Evolutionary conservation across 2,329 filamentous ascomycete species (phyloP), one percentile per base, ranked within the genome.

Genomic region (Trichoderma atroviride): DNA sequence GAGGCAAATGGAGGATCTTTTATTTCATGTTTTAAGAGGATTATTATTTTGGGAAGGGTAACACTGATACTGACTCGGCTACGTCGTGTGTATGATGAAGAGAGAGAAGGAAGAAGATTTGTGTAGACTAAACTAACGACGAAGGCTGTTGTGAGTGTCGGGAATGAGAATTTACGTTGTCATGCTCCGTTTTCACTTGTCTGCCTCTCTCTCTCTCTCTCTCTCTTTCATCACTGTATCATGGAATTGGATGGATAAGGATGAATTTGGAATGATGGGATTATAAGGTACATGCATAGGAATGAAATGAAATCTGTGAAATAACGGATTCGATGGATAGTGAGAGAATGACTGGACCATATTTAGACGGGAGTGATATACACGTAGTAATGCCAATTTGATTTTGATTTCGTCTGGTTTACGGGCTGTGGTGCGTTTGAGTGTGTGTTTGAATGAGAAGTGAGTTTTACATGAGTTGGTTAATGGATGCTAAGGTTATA

Each of bases 111-210:
- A 37, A 22, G 52, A 14, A 52, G 6, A 9, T 43, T 19, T 47
- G 27, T 37, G 53, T 47, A n/a, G 14, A 35, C 11, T 52, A 35
- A 19, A 55, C 43, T 33, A 9, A 9, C 53, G 27, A 37, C 33
- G 22, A 35, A 35, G 33, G 37, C 55, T 67, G 40, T 50, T 24
- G 52, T 35, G n/a, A 50, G 55, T 67, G 22, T 67, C 37, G 19
- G 40, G 55, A 37, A 59, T 37, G 63, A 52, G 63, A 59, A 35
- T 35, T 35, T 52, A 59, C 31, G 63, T n/a, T 58, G 63, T 58
- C 31, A 35, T 59, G 35, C 57, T 59, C 35, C 57, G 24, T 59
- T 43, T 13, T 35, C 33, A 35, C 33, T 35, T 35, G 33, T 14
- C 33, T 35, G 33, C 3, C 33, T 59, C 29, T n/a, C 37, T 52